Base-by-base conservation (phyloP, 768 basidiomycete species). In the Tremella fuciformis region DNA sequence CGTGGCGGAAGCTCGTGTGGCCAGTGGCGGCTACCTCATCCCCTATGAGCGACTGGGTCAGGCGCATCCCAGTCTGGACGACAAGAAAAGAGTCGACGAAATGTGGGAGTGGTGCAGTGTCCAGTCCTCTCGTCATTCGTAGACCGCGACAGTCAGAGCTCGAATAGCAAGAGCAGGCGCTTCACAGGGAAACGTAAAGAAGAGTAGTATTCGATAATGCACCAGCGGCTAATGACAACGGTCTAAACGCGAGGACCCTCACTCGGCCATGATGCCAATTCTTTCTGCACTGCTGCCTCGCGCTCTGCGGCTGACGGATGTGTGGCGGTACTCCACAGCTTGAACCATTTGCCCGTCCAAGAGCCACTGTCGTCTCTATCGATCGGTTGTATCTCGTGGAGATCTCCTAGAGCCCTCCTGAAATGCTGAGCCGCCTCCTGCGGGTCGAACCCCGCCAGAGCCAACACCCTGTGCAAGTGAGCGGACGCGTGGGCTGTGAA, bases 371-470 rank as follows among this genome's bases (percentile, higher is more conserved):
- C 67, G 1, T 55, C 42, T 34, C 58, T 60, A 24, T 72, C 69
- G 9, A 64, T 50, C 26, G 67, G 65, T 39, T 62, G 60, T 24
- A 64, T 69, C 51, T 66, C 66, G 42, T 65, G 69, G 48, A 65
- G 41, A 18, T 60, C 52, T 19, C 73, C 55, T 13, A 80, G 65
- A 0, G 78, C 70, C 16, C 70, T 59, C 51, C 90, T 85, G 89
- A 93, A 97, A 74, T 96, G 94, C 13, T 78, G 80, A 44, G 92
- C 81, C 7, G 94, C 89, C 47, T 81, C 80, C 37, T 86, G 84
- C 2, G 93, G 88, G 78, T 96, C 90, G 70, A 88, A 97, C 4
- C 91, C 90, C 0, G 93, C 88, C 71, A 91, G 84, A 0, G 93
- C 91, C 37, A 99, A 84, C n/a, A 99, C 80, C 60, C 92, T 92